These are phyloP conservation scores for Davidsoniella eucalypti DNA, from an alignment of 2,329 filamentous ascomycete species.

Conservation along the genomic window DNA sequence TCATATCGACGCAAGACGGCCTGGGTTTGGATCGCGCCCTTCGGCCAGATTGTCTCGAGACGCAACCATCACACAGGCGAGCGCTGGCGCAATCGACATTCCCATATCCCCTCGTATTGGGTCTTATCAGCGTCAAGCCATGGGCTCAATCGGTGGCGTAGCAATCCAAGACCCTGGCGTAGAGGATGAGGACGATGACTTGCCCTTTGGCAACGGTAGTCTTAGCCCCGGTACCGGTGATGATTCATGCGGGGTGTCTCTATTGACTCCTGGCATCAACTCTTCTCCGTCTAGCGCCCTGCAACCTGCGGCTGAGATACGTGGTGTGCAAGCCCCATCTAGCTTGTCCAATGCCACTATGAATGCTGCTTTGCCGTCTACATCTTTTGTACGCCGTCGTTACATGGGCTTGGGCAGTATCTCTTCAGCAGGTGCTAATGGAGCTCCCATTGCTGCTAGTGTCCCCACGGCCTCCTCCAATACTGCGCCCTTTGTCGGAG, in stretches of 20 bases:
- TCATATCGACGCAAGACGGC: background rate
- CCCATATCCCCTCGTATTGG: conserved; percentile 50
- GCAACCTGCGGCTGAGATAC: conserved; percentile 4
- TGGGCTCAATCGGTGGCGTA: conserved; percentile 37
- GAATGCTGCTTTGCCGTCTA: conserved; percentile 19
- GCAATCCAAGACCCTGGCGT: conserved; percentile 42
- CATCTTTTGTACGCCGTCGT: background rate
- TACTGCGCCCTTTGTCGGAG: conserved; percentile 28
- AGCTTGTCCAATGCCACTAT: background rate
- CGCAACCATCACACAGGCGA: conserved; percentile 29
- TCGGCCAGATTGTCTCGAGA: conserved; percentile 16
- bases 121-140: conserved; percentile 42
- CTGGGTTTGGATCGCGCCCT: background rate
- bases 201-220: conserved; percentile 47
- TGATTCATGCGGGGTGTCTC: conserved; percentile 26
- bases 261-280: background rate
- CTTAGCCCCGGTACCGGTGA: conserved; percentile 53
- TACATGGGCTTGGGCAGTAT: background rate
- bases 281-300: background rate
- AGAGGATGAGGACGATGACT: conserved; percentile 45
- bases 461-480: too few species aligned
- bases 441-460: too few species aligned
- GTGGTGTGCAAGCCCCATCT: background rate
- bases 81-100: conserved; percentile 49
- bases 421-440: too few species aligned